Evolutionary conservation across 768 basidiomycete genomes (phyloP).

Genomic region (Mycena alexandri): DNA sequence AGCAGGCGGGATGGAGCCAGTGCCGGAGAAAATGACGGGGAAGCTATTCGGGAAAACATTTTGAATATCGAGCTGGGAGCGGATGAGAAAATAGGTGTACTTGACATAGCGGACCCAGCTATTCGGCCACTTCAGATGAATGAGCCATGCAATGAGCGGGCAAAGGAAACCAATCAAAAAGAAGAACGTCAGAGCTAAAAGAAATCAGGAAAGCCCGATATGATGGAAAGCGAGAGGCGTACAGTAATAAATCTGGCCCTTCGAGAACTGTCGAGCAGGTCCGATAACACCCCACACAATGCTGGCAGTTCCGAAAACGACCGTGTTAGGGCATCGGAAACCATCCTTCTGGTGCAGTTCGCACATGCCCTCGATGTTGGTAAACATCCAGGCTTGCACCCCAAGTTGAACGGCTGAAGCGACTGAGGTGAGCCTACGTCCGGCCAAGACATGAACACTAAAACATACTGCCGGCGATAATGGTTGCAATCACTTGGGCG

Average conservation of each 20-base stretch:
- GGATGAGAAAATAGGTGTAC: slow-evolving; percentile 47
- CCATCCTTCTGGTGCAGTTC: slow-evolving; percentile 58
- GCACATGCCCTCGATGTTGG: slow-evolving; percentile 58
- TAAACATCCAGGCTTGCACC: slow-evolving; percentile 84
- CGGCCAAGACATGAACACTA: background rate
- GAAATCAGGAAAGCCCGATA: slow-evolving; percentile 2
- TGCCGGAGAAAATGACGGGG: slow-evolving; percentile 69
- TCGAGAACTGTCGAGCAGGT: slow-evolving; percentile 66
- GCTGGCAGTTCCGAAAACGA: slow-evolving; percentile 85
- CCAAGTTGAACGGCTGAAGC: slow-evolving; percentile 74
- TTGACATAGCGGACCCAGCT: slow-evolving; percentile 73
- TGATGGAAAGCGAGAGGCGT: no score
- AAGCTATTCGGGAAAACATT: slow-evolving; percentile 36
- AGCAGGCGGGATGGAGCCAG: slow-evolving; percentile 79
- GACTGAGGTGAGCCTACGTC: slow-evolving; percentile 58
- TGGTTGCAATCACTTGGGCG: slow-evolving; percentile 37
- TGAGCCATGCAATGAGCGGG: slow-evolving; percentile 67
- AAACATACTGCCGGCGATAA: background rate
- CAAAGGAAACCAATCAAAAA: slow-evolving; percentile 81
- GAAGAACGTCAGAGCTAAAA: slow-evolving; percentile 68
- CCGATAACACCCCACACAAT: slow-evolving; percentile 89
- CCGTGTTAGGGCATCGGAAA: slow-evolving; percentile 67
- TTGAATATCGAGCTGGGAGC: slow-evolving; percentile 30
- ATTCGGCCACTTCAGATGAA: slow-evolving; percentile 77
- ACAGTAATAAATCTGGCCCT: background rate